phyloP scores from a whole-genome alignment of 371 early-diverging fungal species.

The Mortierella sp. region DNA sequence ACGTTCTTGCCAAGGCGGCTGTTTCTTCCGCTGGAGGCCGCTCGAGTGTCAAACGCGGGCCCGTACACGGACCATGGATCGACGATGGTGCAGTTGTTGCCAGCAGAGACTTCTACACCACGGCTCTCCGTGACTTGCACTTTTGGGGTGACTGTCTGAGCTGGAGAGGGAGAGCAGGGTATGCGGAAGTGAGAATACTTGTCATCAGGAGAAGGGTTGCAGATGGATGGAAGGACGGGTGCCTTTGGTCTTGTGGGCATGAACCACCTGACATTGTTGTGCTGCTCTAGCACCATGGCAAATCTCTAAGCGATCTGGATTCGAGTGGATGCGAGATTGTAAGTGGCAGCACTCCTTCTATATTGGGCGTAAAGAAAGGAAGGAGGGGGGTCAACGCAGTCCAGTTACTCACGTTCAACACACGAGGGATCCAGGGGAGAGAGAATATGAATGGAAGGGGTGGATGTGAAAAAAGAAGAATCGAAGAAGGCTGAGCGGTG shows the following conservation, averaged over 20 bases:
- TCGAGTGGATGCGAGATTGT: neutral
- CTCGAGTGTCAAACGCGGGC: neutral
- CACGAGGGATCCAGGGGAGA: too few relatives aligned
- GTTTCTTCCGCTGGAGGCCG: neutral
- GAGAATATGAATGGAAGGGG: too few relatives aligned
- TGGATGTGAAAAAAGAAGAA: neutral
- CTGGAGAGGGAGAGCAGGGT: too few relatives aligned
- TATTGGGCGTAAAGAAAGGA: neutral
- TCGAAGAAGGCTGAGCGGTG: too few relatives aligned
- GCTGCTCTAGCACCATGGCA: constrained; percentile 14
- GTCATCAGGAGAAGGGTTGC: too few relatives aligned
- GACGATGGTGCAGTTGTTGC: neutral
- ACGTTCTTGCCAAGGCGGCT: too few relatives aligned
- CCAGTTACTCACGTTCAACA: too few relatives aligned
- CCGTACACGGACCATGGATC: constrained; percentile 13
- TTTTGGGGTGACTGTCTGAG: neutral
- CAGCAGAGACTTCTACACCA: too few relatives aligned
- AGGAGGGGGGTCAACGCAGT: neutral
- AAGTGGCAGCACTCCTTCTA: neutral
- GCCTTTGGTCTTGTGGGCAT: constrained; percentile 6
- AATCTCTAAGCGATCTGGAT: neutral
- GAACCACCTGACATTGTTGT: constrained; percentile 20
- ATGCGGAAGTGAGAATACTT: too few relatives aligned
- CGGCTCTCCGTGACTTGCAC: neutral
- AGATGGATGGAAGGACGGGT: too few relatives aligned